Conservation (phyloP, 768 basidiomycete species). For the Steccherinum ochraceum region DNA sequence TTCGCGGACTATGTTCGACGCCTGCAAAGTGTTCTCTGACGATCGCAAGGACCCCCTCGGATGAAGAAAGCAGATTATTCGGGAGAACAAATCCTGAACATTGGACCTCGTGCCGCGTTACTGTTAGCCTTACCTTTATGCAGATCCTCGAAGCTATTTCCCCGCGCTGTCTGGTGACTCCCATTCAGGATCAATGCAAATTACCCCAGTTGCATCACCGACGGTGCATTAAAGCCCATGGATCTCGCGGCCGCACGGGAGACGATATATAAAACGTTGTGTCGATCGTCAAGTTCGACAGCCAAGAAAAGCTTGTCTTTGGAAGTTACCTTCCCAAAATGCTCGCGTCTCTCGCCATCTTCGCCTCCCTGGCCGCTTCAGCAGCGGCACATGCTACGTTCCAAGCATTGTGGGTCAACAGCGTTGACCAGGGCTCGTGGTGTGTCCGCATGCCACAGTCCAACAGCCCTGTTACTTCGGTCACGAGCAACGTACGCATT, state of each 20-base stretch:
- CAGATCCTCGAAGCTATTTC: not conserved
- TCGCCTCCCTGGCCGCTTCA: constrained; percentile 30
- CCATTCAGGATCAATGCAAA: not conserved
- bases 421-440: constrained; percentile 38
- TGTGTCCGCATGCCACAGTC: constrained; percentile 39
- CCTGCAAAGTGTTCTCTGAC: not conserved
- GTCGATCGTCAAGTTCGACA: no score
- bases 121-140: not conserved
- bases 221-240: no score
- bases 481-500: constrained; percentile 27
- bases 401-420: constrained; percentile 48
- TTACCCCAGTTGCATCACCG: not conserved
- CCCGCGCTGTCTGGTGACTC: not conserved
- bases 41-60: not conserved
- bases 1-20: not conserved
- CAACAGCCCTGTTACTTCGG: constrained; percentile 42
- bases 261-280: no score
- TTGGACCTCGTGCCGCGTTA: not conserved
- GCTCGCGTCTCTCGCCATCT: not conserved
- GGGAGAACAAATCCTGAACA: not conserved
- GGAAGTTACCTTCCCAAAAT: not conserved
- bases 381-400: constrained; percentile 48
- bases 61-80: not conserved
- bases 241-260: no score
- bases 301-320: not conserved